These are phyloP conservation scores for Teratosphaeriaceae sp. DNA, from an alignment of 2,329 filamentous ascomycete genomes.

Conservation along the genomic window DNA sequence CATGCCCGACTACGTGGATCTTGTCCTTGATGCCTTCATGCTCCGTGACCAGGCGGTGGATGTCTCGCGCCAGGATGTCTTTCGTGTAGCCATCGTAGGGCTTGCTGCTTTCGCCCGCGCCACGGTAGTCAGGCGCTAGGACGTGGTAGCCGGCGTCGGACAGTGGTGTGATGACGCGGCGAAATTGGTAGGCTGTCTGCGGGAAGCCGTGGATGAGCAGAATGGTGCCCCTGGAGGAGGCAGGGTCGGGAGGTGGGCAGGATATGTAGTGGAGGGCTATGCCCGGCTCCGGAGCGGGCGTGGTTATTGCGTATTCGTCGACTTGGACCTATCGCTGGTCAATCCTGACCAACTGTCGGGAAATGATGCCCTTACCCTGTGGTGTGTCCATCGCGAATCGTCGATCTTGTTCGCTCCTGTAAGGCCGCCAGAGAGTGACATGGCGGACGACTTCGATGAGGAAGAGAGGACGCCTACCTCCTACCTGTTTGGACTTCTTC, in stretches of 20 bases:
- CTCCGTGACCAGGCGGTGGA: slow-evolving; percentile 26
- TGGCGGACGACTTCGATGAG: neutral
- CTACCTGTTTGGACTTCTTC: neutral
- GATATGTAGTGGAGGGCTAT: slow-evolving; percentile 23
- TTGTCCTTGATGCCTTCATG: slow-evolving; percentile 28
- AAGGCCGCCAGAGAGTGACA: slow-evolving; percentile 5
- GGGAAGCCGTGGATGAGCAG: slow-evolving; percentile 44
- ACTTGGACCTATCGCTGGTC: slow-evolving; percentile 13
- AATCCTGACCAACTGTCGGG: no score
- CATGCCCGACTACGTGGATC: slow-evolving; percentile 41
- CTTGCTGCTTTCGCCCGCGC: slow-evolving; percentile 25
- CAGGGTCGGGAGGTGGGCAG: slow-evolving; percentile 11
- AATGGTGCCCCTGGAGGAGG: slow-evolving; percentile 30
- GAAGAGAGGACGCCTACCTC: slow-evolving; percentile 25
- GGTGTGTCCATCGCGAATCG: slow-evolving; percentile 4
- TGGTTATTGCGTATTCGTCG: slow-evolving; percentile 7
- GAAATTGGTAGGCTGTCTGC: slow-evolving; percentile 41
- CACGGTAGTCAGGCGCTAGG: slow-evolving; percentile 37
- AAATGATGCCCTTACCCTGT: neutral
- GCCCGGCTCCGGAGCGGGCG: slow-evolving; percentile 10
- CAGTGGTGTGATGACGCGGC: slow-evolving; percentile 33
- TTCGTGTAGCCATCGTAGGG: slow-evolving; percentile 34
- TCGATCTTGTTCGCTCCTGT: slow-evolving; percentile 5
- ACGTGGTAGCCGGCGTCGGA: slow-evolving; percentile 31
- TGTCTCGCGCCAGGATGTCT: slow-evolving; percentile 33